Conservation (phyloP, 495 filamentous ascomycete genomes). For the Lasiosphaeria ovina region DNA sequence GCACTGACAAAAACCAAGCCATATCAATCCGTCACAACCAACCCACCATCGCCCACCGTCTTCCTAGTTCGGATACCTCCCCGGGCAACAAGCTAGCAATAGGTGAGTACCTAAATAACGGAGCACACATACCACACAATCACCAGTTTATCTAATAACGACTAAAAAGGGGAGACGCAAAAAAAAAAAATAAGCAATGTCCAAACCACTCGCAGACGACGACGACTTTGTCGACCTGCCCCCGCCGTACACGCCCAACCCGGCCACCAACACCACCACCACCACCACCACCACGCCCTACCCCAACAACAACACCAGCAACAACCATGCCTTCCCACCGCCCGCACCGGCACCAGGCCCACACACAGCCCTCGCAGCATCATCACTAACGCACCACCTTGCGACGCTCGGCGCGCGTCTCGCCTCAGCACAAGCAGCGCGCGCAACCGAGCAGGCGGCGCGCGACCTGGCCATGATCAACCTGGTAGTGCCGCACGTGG, state of each 20-base stretch:
- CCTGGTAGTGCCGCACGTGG: slow-evolving; percentile 35
- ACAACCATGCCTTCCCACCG: not conserved
- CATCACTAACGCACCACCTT: slow-evolving; percentile 40
- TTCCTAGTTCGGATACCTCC: too few species aligned
- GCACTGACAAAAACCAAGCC: too few species aligned
- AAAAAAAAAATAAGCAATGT: not conserved
- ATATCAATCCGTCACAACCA: too few species aligned
- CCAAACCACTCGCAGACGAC: not conserved
- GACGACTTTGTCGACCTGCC: not conserved
- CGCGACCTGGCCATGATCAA: slow-evolving; percentile 35
- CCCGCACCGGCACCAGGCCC: slow-evolving; percentile 1
- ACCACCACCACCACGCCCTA: not conserved
- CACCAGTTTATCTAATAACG: not conserved
- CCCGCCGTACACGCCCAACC: not conserved
- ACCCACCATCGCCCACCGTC: too few species aligned
- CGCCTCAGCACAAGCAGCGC: slow-evolving; percentile 30
- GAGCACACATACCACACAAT: not conserved
- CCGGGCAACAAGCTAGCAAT: too few species aligned
- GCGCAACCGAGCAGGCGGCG: slow-evolving; percentile 28
- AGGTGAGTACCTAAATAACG: too few species aligned
- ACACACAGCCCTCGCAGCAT: slow-evolving; percentile 15
- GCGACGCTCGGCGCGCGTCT: slow-evolving; percentile 38
- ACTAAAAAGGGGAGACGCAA: not conserved
- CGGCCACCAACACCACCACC: not conserved
- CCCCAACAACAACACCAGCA: not conserved